phyloP scores from a whole-genome alignment of 2,329 filamentous ascomycete species.

The Seiridium unicorne region DNA sequence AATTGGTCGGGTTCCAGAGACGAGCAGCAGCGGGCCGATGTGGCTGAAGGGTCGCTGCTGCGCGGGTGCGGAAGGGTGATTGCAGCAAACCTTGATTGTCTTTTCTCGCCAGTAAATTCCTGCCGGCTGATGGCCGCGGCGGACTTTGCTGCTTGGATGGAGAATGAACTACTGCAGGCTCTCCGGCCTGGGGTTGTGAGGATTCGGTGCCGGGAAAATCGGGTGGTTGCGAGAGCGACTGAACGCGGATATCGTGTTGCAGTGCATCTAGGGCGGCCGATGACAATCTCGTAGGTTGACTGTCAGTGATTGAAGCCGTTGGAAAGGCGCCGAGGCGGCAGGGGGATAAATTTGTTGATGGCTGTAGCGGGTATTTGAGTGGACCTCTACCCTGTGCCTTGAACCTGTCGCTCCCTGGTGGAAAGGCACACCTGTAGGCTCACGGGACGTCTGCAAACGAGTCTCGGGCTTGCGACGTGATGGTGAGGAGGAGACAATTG shows the following conservation, averaged over 20 bases:
- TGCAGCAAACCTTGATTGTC: conserved; percentile 8
- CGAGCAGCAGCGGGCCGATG: conserved; percentile 45
- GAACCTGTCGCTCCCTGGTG: not conserved
- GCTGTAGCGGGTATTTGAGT: conserved; percentile 6
- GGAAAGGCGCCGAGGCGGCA: conserved; percentile 11
- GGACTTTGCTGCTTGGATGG: conserved; percentile 11
- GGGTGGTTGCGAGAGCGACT: not conserved
- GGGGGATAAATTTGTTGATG: conserved; percentile 10
- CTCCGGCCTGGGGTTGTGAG: not conserved
- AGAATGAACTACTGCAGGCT: conserved; percentile 1
- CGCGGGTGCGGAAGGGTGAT: conserved; percentile 8
- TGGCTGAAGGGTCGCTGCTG: conserved; percentile 27
- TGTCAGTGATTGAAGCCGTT: conserved; percentile 31
- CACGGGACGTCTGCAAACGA: not conserved
- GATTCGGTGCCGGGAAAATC: conserved; percentile 1
- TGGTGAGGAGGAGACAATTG: not conserved
- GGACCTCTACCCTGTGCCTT: not conserved
- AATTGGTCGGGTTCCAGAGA: conserved; percentile 62
- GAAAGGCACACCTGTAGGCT: too few species aligned
- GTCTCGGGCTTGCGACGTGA: not conserved
- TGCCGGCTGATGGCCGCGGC: conserved; percentile 15
- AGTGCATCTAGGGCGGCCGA: conserved; percentile 26
- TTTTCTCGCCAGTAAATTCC: conserved; percentile 19
- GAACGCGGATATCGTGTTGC: conserved; percentile 4
- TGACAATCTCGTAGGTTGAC: conserved; percentile 20